Evolutionary conservation across 371 early-diverging fungal genomes (phyloP), one percentile per base, ranked within the genome.

Genomic region (Apophysomyces variabilis): DNA sequence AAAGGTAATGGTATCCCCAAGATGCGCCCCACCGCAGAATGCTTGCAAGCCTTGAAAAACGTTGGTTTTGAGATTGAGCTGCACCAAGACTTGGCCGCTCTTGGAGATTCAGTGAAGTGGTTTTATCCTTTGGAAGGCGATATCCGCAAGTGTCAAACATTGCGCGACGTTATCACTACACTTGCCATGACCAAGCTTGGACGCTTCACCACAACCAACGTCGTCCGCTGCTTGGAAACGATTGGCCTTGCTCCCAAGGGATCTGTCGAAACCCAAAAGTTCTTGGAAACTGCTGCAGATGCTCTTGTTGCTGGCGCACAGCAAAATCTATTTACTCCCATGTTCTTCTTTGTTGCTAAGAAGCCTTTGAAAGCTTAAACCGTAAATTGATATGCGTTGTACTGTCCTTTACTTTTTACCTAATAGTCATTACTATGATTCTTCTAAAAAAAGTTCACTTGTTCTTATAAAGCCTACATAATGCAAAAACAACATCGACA

Each of bases 331-430:
- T 95, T 95, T 66, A 95, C 96, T 14, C 97, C 97, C 69, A 96
- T 96, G 96, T 95, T 90, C 84, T 89, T 92, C 80, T 93, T 95
- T 73, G 90, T 93, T 61, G 96, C 91, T 59, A 86, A 90, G 68
- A 96, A 96, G 82, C 97, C 97, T 50, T 50, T 50, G 54, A 50
- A 50, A 9, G 54, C 54, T 21, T 50, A 50, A 50, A 26, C 38
- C 41, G 63, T 63, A 63, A 38, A 56, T 43, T 21, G 37, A 38
- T 41, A 38, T 50, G 41, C 41, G 8, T 41, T 41, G 3, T 26
- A 26, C 5, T 41, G 8, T 41, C 13, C 41, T 50, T 50, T 50
- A 50, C 54, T 21, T 50, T n/a, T 50, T 50, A 50, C 54, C 21
- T 50, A 50, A 50, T 50, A 21, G 21, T 50, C 54, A 50, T 50